phyloP scores from a whole-genome alignment of 345 rosid genomes.

The Eucalyptus curtisii region DNA sequence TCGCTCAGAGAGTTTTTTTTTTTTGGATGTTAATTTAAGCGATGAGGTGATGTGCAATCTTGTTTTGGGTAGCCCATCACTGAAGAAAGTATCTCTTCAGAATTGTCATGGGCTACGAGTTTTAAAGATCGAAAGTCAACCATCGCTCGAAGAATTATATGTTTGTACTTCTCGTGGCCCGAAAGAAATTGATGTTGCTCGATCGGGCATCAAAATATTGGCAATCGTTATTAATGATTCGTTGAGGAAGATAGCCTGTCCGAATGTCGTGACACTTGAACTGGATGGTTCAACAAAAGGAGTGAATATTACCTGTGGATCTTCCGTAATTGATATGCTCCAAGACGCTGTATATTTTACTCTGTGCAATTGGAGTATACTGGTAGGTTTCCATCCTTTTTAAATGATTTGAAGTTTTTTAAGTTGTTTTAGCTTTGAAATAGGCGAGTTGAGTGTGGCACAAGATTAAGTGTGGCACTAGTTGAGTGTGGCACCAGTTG shows the following conservation, averaged over 20 bases:
- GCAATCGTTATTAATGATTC: too few species aligned
- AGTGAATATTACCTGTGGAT: neutral
- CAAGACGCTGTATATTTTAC: neutral
- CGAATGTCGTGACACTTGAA: neutral
- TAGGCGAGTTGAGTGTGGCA: neutral
- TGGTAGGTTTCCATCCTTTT: neutral
- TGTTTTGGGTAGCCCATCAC: neutral
- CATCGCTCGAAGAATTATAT: too few species aligned
- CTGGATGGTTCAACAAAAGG: neutral
- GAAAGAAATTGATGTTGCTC: too few species aligned
- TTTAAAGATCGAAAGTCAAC: too few species aligned
- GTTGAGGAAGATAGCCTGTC: too few species aligned
- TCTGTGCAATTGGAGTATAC: neutral
- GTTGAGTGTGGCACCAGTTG: neutral
- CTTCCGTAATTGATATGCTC: neutral
- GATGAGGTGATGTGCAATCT: neutral
- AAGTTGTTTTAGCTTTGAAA: neutral
- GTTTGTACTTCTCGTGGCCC: too few species aligned
- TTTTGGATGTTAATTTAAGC: neutral
- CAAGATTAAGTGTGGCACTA: neutral
- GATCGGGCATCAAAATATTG: too few species aligned
- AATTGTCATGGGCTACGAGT: neutral
- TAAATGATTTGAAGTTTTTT: too few species aligned
- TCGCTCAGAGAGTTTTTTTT: neutral
- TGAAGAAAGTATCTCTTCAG: neutral